Evolutionary conservation across 1,284 basidiomycete species (phyloP).

Genomic region (Puccinia polysora): DNA sequence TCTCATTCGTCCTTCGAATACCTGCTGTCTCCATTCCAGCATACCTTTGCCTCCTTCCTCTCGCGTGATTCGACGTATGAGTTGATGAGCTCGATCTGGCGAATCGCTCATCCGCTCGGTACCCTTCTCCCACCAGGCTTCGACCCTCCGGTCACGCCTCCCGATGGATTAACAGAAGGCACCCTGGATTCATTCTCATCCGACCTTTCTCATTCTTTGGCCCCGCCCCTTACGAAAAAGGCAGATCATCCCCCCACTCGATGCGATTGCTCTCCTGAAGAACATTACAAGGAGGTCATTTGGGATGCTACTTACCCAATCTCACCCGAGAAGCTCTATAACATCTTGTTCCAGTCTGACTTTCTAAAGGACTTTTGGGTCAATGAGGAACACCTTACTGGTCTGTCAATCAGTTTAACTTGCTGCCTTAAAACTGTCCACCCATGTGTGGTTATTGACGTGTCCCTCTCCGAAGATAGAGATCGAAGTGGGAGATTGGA

Average conservation of each 20-base stretch:
- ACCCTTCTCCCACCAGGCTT: neutral
- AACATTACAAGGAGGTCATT: conserved; percentile 69
- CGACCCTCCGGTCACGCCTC: neutral
- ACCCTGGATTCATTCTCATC: neutral
- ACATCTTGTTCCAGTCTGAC: conserved; percentile 80
- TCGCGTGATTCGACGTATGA: conserved; percentile 93
- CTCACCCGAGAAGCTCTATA: conserved; percentile 89
- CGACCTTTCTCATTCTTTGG: neutral
- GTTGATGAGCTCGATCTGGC: conserved; percentile 94
- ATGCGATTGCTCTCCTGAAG: conserved; percentile 58
- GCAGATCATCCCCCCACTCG: neutral
- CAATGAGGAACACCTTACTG: conserved; percentile 78
- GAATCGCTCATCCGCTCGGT: conserved; percentile 49
- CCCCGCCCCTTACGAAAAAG: neutral
- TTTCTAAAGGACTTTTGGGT: conserved; percentile 93
- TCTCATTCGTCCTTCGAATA: neutral
- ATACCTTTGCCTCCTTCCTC: conserved; percentile 93
- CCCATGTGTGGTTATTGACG: no score
- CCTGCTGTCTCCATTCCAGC: conserved; percentile 61
- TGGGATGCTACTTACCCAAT: conserved; percentile 77
- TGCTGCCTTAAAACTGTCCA: neutral
- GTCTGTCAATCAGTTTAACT: conserved; percentile 57
- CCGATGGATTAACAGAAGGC: neutral
- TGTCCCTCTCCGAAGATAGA: conserved; percentile 58
- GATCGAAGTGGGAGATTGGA: conserved; percentile 87